Conservation (phyloP, 1,284 basidiomycete genomes). For the Papiliotrema laurentii region DNA sequence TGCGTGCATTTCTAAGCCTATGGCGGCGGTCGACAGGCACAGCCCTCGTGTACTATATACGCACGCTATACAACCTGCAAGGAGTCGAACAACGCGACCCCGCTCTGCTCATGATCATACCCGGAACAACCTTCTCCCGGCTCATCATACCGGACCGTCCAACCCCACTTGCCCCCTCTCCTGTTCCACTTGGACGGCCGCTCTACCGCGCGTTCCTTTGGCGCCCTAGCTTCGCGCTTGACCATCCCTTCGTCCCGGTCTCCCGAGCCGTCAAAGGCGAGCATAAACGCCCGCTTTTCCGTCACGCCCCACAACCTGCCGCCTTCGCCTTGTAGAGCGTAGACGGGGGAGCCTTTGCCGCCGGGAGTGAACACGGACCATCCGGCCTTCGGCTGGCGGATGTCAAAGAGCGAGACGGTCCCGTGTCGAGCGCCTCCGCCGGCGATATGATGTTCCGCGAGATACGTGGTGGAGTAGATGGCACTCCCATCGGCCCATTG, state of each 20-base stretch:
- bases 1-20: no score
- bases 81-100: constrained; percentile 29
- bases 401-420: constrained; percentile 40
- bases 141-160: constrained; percentile 34
- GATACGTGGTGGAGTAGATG: constrained; percentile 38
- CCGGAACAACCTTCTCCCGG: constrained; percentile 21
- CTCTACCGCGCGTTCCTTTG: constrained; percentile 9
- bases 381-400: constrained; percentile 24
- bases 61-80: neutral
- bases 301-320: constrained; percentile 47
- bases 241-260: constrained; percentile 18
- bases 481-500: constrained; percentile 37
- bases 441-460: constrained; percentile 33
- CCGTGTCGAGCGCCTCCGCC: constrained; percentile 44
- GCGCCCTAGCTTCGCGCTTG: constrained; percentile 10
- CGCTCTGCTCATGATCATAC: constrained; percentile 34
- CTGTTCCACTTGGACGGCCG: constrained; percentile 24
- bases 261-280: constrained; percentile 40
- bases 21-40: no score
- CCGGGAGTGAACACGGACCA: constrained; percentile 45
- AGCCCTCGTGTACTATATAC: no score
- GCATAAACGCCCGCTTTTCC: constrained; percentile 39
- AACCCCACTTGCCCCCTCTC: constrained; percentile 30
- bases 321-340: constrained; percentile 39
- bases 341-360: constrained; percentile 45